Evolutionary conservation across 495 filamentous ascomycete genomes (phyloP).

Genomic region (Usnea hakonensis): DNA sequence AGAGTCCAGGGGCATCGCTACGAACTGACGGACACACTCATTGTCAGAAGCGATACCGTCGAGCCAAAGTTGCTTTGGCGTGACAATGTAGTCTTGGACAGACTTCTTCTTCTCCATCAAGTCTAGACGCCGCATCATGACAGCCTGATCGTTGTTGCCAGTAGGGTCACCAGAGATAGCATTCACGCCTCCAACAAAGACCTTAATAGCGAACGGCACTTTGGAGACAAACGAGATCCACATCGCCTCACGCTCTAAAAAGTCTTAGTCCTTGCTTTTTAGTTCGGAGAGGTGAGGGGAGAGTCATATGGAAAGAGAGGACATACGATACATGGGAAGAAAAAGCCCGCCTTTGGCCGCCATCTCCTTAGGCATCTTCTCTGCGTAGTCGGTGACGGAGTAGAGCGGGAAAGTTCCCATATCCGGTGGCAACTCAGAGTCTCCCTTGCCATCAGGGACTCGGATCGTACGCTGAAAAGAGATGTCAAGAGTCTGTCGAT

Average conservation of each 20-base stretch:
- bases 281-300: neutral
- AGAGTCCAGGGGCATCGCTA: constrained; percentile 27
- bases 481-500: constrained; percentile 4
- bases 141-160: constrained; percentile 25
- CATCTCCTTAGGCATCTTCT: constrained; percentile 29
- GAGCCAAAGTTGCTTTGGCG: constrained; percentile 39
- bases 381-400: constrained; percentile 26
- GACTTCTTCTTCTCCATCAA: constrained; percentile 12
- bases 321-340: constrained; percentile 35
- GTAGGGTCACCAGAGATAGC: constrained; percentile 37
- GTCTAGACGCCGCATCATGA: constrained; percentile 19
- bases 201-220: constrained; percentile 35
- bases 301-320: neutral
- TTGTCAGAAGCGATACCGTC: constrained; percentile 36
- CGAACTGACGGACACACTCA: constrained; percentile 25
- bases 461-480: constrained; percentile 38
- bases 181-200: constrained; percentile 43
- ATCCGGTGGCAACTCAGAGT: constrained; percentile 31
- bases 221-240: constrained; percentile 35
- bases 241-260: constrained; percentile 36
- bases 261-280: neutral
- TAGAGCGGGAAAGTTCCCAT: constrained; percentile 39
- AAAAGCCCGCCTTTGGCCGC: constrained; percentile 38
- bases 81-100: constrained; percentile 43
- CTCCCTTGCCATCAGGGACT: constrained; percentile 34